Evolutionary conservation across 2,329 filamentous ascomycete genomes (phyloP), one percentile per base, ranked within the genome.

Genomic region (Cercospora sesami): DNA sequence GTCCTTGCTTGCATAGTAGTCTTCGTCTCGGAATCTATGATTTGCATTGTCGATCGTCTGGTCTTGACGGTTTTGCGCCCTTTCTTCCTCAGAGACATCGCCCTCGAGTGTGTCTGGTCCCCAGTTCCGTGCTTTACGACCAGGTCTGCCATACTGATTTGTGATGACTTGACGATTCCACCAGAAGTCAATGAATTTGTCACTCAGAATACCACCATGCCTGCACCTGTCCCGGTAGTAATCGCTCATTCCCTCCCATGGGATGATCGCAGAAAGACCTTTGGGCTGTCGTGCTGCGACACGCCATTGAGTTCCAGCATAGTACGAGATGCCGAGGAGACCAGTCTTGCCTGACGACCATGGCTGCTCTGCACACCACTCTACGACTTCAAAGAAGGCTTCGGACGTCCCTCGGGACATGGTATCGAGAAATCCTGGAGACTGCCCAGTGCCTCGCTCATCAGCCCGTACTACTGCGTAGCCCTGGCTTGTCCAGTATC

Each of bases 151-250:
- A 68, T 92, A 92, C 76, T 92, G 90, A 73, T 91, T 91, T 0
- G 82, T 81, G 7, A 90, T 80, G 6, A 91, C 87, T 74, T 90
- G 88, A 0, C 87, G 82, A 73, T 90, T 84, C 88, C 88, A 90
- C 89, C 88, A 91, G 73, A 89, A 86, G 74, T 79, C 60, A 72
- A 90, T 89, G 69, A 79, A 79, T n/a, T 69, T 64, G 65, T 79
- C 76, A 51, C 74, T 76, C 23, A 79, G 58, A 39, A 79, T 78
- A 1, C 82, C 82, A 14, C 83, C 83, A 5, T 83, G 78, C 39
- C 76, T 78, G 68, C 83, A 81, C 28, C 81, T 79, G 69, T 85
- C 83, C 1, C 82, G 79, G 68, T 82, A 85, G 3, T 84, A 70
- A 68, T 85, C 83, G 0, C 78, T 79, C 45, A 75, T 80, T 10